Conservation (phyloP, 371 early-diverging fungal species). For the Umbelopsis sp. region DNA sequence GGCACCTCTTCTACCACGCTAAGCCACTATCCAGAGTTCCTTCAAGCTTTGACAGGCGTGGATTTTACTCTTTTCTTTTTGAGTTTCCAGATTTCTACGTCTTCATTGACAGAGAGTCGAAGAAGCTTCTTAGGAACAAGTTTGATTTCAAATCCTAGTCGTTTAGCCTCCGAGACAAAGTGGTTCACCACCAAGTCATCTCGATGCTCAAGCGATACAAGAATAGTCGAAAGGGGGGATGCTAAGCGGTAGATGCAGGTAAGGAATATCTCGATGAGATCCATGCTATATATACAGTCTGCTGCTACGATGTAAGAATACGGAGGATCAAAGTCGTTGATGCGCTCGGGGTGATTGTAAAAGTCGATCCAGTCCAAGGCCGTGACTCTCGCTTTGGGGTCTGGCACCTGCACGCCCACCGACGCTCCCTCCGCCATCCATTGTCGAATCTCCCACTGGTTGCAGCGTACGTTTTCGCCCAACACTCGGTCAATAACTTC, state of each 20-base stretch:
- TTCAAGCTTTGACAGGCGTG: not conserved
- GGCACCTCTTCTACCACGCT: not conserved
- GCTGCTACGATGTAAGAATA: slow-evolving; percentile 43
- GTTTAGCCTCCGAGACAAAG: slow-evolving; percentile 36
- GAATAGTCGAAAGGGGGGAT: slow-evolving; percentile 24
- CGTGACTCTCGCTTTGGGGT: slow-evolving; percentile 29
- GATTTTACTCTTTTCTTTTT: slow-evolving; percentile 27
- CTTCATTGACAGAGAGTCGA: slow-evolving; percentile 32
- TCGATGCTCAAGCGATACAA: slow-evolving; percentile 40
- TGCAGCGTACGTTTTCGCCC: slow-evolving; percentile 23
- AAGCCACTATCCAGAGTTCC: not conserved
- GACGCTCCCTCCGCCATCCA: slow-evolving; percentile 35
- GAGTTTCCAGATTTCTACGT: slow-evolving; percentile 48
- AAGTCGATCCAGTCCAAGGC: slow-evolving; percentile 38
- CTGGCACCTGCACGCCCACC: slow-evolving; percentile 20
- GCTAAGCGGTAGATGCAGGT: slow-evolving; percentile 26
- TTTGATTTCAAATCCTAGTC: slow-evolving; percentile 38
- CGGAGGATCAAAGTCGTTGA: slow-evolving; percentile 18
- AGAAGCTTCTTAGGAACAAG: slow-evolving; percentile 34
- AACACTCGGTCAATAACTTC: slow-evolving; percentile 34
- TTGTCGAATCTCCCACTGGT: slow-evolving; percentile 27
- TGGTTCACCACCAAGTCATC: slow-evolving; percentile 41
- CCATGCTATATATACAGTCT: slow-evolving; percentile 43
- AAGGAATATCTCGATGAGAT: slow-evolving; percentile 33
- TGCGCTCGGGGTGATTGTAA: slow-evolving; percentile 12